Evolutionary conservation across 1,284 basidiomycete species (phyloP).

Genomic region (Irpex sp.): DNA sequence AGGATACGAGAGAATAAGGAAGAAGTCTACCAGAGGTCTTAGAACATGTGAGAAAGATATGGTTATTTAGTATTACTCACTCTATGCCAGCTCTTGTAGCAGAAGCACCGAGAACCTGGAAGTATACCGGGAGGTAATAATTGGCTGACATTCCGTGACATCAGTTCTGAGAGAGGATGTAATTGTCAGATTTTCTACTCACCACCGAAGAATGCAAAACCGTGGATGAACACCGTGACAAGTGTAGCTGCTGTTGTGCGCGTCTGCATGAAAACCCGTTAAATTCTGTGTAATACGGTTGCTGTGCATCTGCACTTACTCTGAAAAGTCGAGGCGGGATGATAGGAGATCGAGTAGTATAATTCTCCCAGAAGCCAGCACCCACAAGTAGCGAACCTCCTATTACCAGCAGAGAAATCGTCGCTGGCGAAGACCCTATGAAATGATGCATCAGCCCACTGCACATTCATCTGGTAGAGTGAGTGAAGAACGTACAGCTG

Average conservation of each 20-base stretch:
- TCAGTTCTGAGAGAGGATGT: not conserved
- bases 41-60: not conserved
- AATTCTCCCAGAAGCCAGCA: conserved; percentile 57
- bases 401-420: conserved; percentile 66
- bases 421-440: conserved; percentile 37
- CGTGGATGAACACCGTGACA: conserved; percentile 58
- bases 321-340: conserved; percentile 75
- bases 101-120: conserved; percentile 41
- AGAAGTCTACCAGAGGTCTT: not conserved
- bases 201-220: conserved; percentile 53
- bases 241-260: conserved; percentile 69
- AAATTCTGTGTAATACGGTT: not conserved
- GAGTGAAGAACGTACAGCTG: conserved; percentile 38
- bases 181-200: not conserved
- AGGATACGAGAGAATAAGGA: not conserved
- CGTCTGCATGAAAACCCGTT: conserved; percentile 58
- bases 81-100: conserved; percentile 41
- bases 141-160: not conserved
- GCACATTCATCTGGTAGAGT: not conserved
- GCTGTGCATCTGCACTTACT: conserved; percentile 27
- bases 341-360: conserved; percentile 72
- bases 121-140: conserved; percentile 32
- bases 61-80: conserved; percentile 25
- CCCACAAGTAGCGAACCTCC: conserved; percentile 59
- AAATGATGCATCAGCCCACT: not conserved